Evolutionary conservation across 257 asterid species (phyloP).

Genomic region (Penstemon barbatus): DNA sequence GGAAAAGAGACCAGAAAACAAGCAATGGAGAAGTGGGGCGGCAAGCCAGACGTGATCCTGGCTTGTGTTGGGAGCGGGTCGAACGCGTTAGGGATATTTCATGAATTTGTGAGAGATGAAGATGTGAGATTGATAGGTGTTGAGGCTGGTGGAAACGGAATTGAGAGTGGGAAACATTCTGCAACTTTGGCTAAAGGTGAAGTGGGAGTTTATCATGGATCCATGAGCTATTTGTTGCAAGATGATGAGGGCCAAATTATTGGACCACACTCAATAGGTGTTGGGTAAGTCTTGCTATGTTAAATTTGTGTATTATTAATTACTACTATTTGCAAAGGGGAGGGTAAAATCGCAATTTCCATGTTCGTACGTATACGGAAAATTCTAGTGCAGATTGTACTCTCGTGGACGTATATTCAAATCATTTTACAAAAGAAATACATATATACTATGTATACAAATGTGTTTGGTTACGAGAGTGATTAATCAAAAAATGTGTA

Average conservation of each 20-base stretch:
- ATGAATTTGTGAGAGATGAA: slow-evolving; percentile 63
- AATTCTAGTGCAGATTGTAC: too few relatives aligned
- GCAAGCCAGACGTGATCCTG: slow-evolving; percentile 67
- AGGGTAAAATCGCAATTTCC: too few relatives aligned
- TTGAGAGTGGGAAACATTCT: slow-evolving; percentile 58
- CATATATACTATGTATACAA: too few relatives aligned
- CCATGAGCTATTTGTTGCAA: slow-evolving; percentile 70
- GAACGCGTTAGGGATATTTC: slow-evolving; percentile 75
- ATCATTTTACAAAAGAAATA: too few relatives aligned
- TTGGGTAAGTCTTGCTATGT: slow-evolving; percentile 44
- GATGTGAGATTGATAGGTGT: slow-evolving; percentile 71
- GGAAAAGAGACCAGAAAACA: slow-evolving; percentile 77
- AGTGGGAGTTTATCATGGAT: slow-evolving; percentile 72
- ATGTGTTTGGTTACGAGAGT: too few relatives aligned
- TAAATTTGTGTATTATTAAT: neutral
- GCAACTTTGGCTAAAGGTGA: slow-evolving; percentile 67
- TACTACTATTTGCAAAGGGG: neutral
- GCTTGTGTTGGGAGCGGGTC: slow-evolving; percentile 84
- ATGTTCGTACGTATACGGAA: too few relatives aligned
- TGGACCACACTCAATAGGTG: slow-evolving; percentile 60
- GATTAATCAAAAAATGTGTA: too few relatives aligned
- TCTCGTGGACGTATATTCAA: too few relatives aligned
- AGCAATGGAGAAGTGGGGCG: slow-evolving; percentile 67
- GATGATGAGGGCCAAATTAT: slow-evolving; percentile 72
- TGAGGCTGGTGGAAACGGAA: slow-evolving; percentile 63